Percentiles rank a stretch among this genome's conserved stretches.
These are phyloP conservation scores for Lasiodiplodia citricola DNA, from an alignment of 2,329 filamentous ascomycete genomes.

Conservation along the genomic window DNA sequence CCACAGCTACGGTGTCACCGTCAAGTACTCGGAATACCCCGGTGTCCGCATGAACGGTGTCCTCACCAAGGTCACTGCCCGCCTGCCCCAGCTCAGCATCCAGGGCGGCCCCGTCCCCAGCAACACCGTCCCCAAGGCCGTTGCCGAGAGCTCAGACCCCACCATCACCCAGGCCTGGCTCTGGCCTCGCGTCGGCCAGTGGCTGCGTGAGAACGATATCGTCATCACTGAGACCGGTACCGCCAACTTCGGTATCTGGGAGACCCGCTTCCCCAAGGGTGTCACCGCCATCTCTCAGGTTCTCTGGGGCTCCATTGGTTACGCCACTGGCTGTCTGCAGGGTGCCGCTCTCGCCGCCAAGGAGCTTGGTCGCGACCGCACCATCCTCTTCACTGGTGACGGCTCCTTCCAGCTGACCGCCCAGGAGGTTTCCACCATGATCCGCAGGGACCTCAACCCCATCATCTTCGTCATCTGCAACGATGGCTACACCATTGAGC, in stretches of 20 bases:
- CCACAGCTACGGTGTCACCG: constrained; percentile 73
- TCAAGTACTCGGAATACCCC: constrained; percentile 80
- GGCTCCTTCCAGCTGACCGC: constrained; percentile 84
- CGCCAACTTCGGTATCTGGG: constrained; percentile 86
- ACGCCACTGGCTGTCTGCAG: constrained; percentile 66
- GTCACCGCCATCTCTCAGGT: constrained; percentile 83
- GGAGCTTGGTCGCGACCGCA: constrained; percentile 66
- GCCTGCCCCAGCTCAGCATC: constrained; percentile 62
- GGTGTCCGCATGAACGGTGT: constrained; percentile 79
- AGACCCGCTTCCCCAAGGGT: constrained; percentile 76
- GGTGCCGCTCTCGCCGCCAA: constrained; percentile 76
- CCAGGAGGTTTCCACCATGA: constrained; percentile 84
- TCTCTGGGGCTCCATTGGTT: constrained; percentile 72
- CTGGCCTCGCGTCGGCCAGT: constrained; percentile 78
- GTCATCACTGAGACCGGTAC: constrained; percentile 89
- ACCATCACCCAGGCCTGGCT: constrained; percentile 74
- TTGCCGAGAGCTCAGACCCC: constrained; percentile 38
- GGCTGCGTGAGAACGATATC: constrained; percentile 74
- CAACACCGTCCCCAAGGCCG: constrained; percentile 54
- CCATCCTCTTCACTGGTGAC: constrained; percentile 87
- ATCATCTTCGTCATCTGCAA: constrained; percentile 90
- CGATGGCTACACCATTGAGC: constrained; percentile 87
- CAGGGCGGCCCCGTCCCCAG: constrained; percentile 58
- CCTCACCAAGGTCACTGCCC: constrained; percentile 70
- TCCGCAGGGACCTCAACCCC: constrained; percentile 73